A percentile compares a stretch with the other conserved stretches of the same genome.
Evolutionary conservation across 2,329 filamentous ascomycete genomes (phyloP).

Genomic region (Sordariomycetes sp.): DNA sequence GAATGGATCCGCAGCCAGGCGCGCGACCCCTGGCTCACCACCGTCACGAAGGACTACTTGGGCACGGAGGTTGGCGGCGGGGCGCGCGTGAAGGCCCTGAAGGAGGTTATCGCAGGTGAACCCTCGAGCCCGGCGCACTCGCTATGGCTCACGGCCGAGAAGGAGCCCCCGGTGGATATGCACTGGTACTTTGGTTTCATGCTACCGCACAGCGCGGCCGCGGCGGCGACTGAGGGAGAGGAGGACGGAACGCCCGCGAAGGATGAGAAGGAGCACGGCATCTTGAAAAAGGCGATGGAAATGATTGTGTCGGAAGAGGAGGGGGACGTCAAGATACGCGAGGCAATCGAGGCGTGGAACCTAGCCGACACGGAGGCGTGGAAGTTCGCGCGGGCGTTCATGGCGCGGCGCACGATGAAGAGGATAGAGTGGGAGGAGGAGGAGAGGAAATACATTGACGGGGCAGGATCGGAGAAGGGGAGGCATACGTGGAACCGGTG

Average conservation of each 20-base stretch:
- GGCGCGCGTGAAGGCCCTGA: slow-evolving; percentile 62
- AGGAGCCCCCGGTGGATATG: slow-evolving; percentile 54
- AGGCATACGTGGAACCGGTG: slow-evolving; percentile 24
- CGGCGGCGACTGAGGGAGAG: no score
- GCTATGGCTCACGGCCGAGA: slow-evolving; percentile 73
- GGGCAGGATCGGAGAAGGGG: slow-evolving; percentile 42
- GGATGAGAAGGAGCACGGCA: slow-evolving; percentile 40
- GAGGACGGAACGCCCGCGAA: no score
- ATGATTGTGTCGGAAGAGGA: slow-evolving; percentile 29
- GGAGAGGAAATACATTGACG: slow-evolving; percentile 53
- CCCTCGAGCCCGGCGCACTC: slow-evolving; percentile 47
- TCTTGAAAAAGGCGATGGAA: slow-evolving; percentile 44
- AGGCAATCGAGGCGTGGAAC: slow-evolving; percentile 55
- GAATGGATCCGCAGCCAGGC: slow-evolving; percentile 52
- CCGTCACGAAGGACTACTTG: slow-evolving; percentile 59
- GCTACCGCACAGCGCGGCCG: slow-evolving; percentile 45
- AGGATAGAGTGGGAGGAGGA: slow-evolving; percentile 59
- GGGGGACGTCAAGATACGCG: slow-evolving; percentile 33
- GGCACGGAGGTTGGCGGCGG: slow-evolving; percentile 46
- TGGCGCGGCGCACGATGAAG: slow-evolving; percentile 53
- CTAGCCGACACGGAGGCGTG: slow-evolving; percentile 68
- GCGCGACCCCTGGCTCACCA: slow-evolving; percentile 70
- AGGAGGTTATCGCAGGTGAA: slow-evolving; percentile 68
- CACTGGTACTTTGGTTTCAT: slow-evolving; percentile 87
- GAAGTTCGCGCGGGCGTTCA: slow-evolving; percentile 61